These are phyloP conservation scores for Fusarium sp. DNA, from an alignment of 2,329 filamentous ascomycete genomes.

Conservation along the genomic window DNA sequence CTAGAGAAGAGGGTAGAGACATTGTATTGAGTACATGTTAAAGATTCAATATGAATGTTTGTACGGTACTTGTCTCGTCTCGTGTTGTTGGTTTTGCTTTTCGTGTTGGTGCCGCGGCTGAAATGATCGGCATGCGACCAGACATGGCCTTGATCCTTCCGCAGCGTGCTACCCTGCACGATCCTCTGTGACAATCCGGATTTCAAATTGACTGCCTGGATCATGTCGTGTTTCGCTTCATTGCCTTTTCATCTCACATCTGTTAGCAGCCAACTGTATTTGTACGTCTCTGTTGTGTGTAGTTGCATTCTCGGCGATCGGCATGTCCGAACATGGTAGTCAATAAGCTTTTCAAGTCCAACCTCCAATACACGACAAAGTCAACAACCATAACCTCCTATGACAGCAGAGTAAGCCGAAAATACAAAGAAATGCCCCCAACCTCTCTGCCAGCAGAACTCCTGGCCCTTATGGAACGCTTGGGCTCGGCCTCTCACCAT, in stretches of 20 bases:
- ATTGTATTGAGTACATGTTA: not conserved
- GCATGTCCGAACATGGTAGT: not conserved
- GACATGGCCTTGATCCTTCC: not conserved
- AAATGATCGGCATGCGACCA: not conserved
- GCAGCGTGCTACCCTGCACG: slow-evolving; percentile 1
- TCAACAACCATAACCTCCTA: not conserved
- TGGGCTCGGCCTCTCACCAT: not conserved
- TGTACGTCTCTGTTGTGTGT: not conserved
- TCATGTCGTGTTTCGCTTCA: not conserved
- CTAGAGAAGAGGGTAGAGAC: not conserved
- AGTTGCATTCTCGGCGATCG: not conserved
- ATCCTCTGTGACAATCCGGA: not conserved
- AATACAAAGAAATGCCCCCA: not conserved
- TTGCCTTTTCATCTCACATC: not conserved
- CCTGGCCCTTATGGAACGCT: slow-evolving; percentile 7
- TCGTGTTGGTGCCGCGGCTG: slow-evolving; percentile 2
- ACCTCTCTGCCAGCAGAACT: not conserved
- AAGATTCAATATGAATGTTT: not conserved
- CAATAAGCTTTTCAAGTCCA: not conserved
- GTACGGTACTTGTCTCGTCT: not conserved
- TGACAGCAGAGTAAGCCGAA: no score
- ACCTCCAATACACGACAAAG: not conserved
- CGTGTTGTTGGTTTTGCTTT: not conserved
- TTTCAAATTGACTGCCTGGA: not conserved
- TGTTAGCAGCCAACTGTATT: not conserved